phyloP scores from a whole-genome alignment of 345 rosid species.

The Lumnitzera littorea region DNA sequence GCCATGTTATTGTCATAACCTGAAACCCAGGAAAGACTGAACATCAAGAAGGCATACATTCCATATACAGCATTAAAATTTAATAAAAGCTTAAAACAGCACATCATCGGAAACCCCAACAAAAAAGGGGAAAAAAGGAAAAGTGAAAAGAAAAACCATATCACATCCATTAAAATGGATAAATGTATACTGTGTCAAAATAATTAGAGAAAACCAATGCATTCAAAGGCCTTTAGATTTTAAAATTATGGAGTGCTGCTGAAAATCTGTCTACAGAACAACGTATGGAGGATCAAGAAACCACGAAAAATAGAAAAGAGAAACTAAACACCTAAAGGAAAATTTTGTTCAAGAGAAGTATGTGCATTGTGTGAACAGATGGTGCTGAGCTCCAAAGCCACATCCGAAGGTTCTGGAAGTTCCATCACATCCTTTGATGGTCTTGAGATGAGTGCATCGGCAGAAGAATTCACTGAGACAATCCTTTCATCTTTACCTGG shows the following conservation, averaged over 20 bases:
- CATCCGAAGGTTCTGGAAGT: constrained; percentile 14
- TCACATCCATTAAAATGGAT: too few relatives aligned
- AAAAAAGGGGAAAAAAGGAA: too few relatives aligned
- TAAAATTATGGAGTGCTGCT: background rate
- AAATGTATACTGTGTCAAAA: too few relatives aligned
- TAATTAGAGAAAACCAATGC: too few relatives aligned
- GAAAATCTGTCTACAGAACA: too few relatives aligned
- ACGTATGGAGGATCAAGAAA: background rate
- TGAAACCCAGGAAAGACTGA: constrained; percentile 16
- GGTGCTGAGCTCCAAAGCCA: constrained; percentile 20
- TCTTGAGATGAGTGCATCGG: constrained; percentile 33
- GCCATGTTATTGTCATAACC: constrained; percentile 59
- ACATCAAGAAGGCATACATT: too few relatives aligned
- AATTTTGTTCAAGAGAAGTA: constrained; percentile 31
- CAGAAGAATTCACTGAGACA: constrained; percentile 42
- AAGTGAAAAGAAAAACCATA: too few relatives aligned
- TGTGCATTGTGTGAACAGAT: constrained; percentile 20
- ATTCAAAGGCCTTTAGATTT: background rate
- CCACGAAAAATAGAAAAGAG: too few relatives aligned
- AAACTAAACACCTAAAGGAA: constrained; percentile 29
- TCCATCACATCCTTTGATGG: constrained; percentile 23
- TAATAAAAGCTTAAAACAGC: too few relatives aligned
- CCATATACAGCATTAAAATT: too few relatives aligned
- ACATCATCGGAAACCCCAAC: too few relatives aligned
- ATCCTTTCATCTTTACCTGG: constrained; percentile 45